Percentiles rank a stretch among this genome's conserved stretches.
Conservation (phyloP, 345 rosid genomes). For the Moringa oleifera region DNA sequence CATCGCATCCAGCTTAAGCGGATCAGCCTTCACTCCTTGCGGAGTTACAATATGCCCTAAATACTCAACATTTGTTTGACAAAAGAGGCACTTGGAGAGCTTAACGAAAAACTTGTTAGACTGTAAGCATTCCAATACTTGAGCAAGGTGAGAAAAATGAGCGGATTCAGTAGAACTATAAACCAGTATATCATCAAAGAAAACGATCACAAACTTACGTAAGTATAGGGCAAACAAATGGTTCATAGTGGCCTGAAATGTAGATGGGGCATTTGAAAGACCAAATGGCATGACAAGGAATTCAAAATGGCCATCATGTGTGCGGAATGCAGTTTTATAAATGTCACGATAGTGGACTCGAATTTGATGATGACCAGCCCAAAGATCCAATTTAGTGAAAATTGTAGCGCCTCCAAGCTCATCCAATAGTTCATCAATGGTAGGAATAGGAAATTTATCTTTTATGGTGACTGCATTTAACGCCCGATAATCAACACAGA, state of each 20-base stretch:
- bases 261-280: conserved; percentile 16
- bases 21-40: background rate
- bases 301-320: conserved; percentile 18
- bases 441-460: conserved; percentile 1
- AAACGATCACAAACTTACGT: conserved; percentile 3
- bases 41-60: background rate
- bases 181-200: conserved; percentile 17
- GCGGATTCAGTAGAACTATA: background rate
- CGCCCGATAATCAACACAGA: background rate
- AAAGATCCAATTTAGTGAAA: conserved; percentile 11
- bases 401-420: background rate
- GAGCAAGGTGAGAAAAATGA: background rate
- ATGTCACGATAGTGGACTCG: background rate
- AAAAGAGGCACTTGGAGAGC: background rate
- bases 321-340: conserved; percentile 6
- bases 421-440: background rate
- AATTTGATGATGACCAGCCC: conserved; percentile 11
- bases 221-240: background rate
- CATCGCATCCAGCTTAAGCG: background rate
- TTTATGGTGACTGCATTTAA: background rate
- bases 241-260: conserved; percentile 13
- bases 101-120: background rate
- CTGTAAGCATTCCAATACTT: no score
- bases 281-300: conserved; percentile 18
- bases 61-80: background rate